A percentile compares a stretch with the other conserved stretches of the same genome.
phyloP scores from a whole-genome alignment of 2,329 filamentous ascomycete species.

The Beauveria sp. region DNA sequence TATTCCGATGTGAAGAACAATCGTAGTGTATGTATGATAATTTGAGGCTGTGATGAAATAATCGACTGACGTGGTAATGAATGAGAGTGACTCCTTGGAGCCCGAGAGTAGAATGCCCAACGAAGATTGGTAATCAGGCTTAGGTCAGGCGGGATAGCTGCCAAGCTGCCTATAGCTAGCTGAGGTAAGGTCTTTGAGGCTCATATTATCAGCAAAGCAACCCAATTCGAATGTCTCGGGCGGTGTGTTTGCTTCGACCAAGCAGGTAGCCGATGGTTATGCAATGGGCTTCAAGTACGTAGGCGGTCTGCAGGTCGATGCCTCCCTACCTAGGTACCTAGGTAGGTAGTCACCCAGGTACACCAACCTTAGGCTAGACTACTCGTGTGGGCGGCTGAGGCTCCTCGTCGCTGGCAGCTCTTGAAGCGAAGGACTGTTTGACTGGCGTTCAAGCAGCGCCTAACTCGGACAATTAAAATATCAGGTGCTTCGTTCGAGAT shows the following conservation, averaged over 20 bases:
- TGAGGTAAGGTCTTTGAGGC: not conserved
- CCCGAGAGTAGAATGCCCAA: not conserved
- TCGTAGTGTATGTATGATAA: not conserved
- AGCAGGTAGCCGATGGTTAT: not conserved
- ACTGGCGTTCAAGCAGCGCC: not conserved
- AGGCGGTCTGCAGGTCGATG: not conserved
- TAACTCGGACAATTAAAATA: not conserved
- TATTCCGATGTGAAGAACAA: constrained; percentile 57
- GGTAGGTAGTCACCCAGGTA: not conserved
- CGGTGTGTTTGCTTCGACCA: not conserved
- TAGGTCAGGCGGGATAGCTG: not conserved
- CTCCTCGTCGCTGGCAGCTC: not conserved
- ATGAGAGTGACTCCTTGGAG: not conserved
- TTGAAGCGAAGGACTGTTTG: not conserved
- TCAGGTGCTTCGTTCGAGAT: not conserved
- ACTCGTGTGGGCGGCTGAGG: not conserved
- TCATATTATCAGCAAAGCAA: not conserved
- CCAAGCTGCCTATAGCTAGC: not conserved
- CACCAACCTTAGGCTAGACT: no score
- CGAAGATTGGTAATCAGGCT: not conserved
- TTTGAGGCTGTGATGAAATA: not conserved
- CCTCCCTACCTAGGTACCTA: not conserved
- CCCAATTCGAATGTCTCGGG: not conserved
- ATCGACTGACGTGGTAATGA: not conserved
- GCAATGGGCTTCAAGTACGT: not conserved